Conservation (phyloP, 2,329 filamentous ascomycete genomes). For the Clonostachys solani region DNA sequence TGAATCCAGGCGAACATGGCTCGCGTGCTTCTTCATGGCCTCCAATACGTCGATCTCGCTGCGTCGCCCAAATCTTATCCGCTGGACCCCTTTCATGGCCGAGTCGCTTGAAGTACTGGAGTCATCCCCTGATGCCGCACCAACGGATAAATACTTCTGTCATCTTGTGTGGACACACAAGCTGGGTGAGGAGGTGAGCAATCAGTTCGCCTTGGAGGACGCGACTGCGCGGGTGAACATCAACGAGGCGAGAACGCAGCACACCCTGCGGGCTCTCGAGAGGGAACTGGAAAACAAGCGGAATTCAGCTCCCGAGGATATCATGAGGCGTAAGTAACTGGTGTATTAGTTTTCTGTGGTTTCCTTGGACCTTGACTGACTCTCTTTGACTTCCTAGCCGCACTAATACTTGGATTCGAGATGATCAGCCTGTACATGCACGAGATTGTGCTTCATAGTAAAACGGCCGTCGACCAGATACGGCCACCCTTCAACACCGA, state of each 20-base stretch:
- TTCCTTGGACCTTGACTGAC: neutral
- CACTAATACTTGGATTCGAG: constrained; percentile 59
- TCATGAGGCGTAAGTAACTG: constrained; percentile 49
- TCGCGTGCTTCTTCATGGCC: constrained; percentile 55
- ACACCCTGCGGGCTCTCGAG: constrained; percentile 61
- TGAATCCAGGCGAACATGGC: constrained; percentile 53
- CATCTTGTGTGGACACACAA: constrained; percentile 56
- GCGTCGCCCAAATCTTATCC: constrained; percentile 55
- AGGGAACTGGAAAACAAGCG: constrained; percentile 58
- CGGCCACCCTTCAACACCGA: constrained; percentile 40
- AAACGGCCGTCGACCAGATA: constrained; percentile 53
- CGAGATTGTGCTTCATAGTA: constrained; percentile 67
- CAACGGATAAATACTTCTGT: constrained; percentile 53
- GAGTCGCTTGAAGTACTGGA: constrained; percentile 55
- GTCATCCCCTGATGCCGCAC: constrained; percentile 47
- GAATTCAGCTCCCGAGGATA: constrained; percentile 43
- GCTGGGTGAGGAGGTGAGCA: constrained; percentile 64
- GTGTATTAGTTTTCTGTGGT: neutral
- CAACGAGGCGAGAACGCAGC: constrained; percentile 58
- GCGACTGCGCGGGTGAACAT: constrained; percentile 48
- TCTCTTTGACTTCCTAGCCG: constrained; percentile 34
- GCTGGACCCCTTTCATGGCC: constrained; percentile 56
- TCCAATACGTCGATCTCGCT: constrained; percentile 58
- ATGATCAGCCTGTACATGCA: constrained; percentile 70
- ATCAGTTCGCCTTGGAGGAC: constrained; percentile 66